Evolutionary conservation across 2,329 filamentous ascomycete genomes (phyloP).

Genomic region (Ascochyta fabae): DNA sequence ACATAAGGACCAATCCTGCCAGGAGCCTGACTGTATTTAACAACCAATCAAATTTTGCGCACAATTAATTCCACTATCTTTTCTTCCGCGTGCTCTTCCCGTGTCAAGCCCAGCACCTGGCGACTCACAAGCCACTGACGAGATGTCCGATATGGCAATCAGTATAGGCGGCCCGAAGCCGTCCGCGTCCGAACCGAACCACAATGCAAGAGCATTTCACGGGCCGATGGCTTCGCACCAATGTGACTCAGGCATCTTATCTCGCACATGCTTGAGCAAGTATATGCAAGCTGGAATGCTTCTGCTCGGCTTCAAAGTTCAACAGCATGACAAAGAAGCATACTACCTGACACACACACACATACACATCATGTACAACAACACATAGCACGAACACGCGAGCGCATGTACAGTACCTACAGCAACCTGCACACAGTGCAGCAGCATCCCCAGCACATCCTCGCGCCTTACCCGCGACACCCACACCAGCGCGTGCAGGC

Average conservation of each 20-base stretch:
- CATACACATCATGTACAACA: not conserved
- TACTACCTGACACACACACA: not conserved
- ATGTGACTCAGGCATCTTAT: not conserved
- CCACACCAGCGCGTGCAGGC: not conserved
- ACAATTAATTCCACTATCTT: not conserved
- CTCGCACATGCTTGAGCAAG: too few species aligned
- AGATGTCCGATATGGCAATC: not conserved
- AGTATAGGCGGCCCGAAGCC: not conserved
- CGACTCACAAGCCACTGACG: not conserved
- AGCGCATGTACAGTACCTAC: constrained; percentile 6
- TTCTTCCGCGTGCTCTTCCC: not conserved
- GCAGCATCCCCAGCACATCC: not conserved
- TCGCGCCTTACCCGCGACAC: constrained; percentile 13
- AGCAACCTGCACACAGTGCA: constrained; percentile 2
- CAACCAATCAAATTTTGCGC: too few species aligned
- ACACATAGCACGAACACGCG: not conserved
- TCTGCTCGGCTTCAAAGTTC: not conserved
- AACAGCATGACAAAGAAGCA: too few species aligned
- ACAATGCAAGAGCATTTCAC: not conserved
- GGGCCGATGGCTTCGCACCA: not conserved
- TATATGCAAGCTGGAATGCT: too few species aligned
- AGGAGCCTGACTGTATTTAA: not conserved
- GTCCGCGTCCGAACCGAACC: not conserved
- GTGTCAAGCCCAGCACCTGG: not conserved
- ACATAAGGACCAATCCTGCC: not conserved